Evolutionary conservation across 2,329 filamentous ascomycete species (phyloP).

Genomic region (Helotiales sp.): DNA sequence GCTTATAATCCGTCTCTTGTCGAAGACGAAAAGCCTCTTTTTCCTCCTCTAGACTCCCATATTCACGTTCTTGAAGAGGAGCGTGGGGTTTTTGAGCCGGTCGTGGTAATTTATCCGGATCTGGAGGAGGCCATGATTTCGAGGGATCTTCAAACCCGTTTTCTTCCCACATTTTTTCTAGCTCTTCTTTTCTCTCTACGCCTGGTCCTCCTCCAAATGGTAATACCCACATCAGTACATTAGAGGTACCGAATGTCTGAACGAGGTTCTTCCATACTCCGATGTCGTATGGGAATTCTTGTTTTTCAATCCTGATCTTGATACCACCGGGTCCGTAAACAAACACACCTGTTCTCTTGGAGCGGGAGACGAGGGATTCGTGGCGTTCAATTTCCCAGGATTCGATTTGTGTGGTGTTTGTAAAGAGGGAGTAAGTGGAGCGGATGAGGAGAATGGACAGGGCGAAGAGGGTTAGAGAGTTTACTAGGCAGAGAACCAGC

Average conservation of each 20-base stretch:
- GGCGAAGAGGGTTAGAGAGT: constrained; percentile 59
- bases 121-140: constrained; percentile 62
- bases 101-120: constrained; percentile 57
- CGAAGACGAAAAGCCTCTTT: constrained; percentile 49
- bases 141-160: constrained; percentile 72
- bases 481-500: constrained; percentile 57
- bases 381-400: constrained; percentile 71
- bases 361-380: constrained; percentile 53
- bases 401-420: constrained; percentile 81
- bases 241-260: constrained; percentile 72
- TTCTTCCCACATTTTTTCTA: constrained; percentile 65
- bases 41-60: constrained; percentile 38
- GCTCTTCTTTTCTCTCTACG: constrained; percentile 38
- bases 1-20: constrained; percentile 49
- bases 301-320: constrained; percentile 54
- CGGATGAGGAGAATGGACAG: constrained; percentile 66
- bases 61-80: constrained; percentile 14
- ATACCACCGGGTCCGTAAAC: constrained; percentile 46
- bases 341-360: constrained; percentile 40
- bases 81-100: constrained; percentile 7
- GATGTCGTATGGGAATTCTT: constrained; percentile 83
- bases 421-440: constrained; percentile 58
- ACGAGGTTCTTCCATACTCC: constrained; percentile 73
- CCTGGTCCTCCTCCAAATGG: constrained; percentile 59
- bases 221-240: constrained; percentile 66